A percentile compares a stretch with the other conserved stretches of the same genome.
Evolutionary conservation across 2,329 filamentous ascomycete species (phyloP).

Genomic region (Xylariaceae sp.): DNA sequence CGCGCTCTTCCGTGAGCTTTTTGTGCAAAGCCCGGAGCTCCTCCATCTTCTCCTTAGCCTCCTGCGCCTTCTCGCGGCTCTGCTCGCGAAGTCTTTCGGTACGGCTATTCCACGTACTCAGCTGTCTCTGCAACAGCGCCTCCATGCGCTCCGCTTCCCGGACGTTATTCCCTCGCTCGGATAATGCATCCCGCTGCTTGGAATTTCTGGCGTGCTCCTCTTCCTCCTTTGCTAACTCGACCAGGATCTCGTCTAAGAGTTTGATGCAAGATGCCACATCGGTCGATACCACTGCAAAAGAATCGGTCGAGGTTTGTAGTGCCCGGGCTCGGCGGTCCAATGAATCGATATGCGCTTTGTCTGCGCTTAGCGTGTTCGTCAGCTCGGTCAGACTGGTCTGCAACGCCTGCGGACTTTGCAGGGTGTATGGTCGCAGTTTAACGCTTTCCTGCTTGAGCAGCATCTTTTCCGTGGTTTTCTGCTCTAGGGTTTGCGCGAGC

Average conservation of each 20-base stretch:
- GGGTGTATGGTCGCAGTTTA: conserved; percentile 86
- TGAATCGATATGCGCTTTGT: conserved; percentile 80
- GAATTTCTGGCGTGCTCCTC: conserved; percentile 78
- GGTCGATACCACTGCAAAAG: conserved; percentile 75
- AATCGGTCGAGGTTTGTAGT: conserved; percentile 86
- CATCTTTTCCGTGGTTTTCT: conserved; percentile 65
- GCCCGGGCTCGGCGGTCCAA: conserved; percentile 85
- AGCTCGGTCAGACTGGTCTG: conserved; percentile 80
- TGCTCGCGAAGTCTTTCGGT: conserved; percentile 79
- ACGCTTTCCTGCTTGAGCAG: conserved; percentile 76
- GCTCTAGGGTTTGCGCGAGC: conserved; percentile 67
- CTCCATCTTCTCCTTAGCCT: conserved; percentile 85
- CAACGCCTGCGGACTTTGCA: conserved; percentile 79
- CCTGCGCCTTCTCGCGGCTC: conserved; percentile 73
- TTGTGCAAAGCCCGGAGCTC: conserved; percentile 76
- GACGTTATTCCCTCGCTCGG: conserved; percentile 83
- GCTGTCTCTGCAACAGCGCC: conserved; percentile 74
- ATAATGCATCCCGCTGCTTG: conserved; percentile 79
- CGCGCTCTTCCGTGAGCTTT: conserved; percentile 76
- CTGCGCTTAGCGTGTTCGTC: conserved; percentile 68
- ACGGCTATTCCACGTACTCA: conserved; percentile 79
- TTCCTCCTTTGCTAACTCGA: conserved; percentile 85
- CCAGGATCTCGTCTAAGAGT: conserved; percentile 78
- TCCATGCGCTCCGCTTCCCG: conserved; percentile 89
- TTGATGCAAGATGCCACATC: conserved; percentile 88